A percentile compares a stretch with the other conserved stretches of the same genome.
Evolutionary conservation across 176 grass and related monocot species (phyloP).

Genomic region (Coix lacrymajobi): DNA sequence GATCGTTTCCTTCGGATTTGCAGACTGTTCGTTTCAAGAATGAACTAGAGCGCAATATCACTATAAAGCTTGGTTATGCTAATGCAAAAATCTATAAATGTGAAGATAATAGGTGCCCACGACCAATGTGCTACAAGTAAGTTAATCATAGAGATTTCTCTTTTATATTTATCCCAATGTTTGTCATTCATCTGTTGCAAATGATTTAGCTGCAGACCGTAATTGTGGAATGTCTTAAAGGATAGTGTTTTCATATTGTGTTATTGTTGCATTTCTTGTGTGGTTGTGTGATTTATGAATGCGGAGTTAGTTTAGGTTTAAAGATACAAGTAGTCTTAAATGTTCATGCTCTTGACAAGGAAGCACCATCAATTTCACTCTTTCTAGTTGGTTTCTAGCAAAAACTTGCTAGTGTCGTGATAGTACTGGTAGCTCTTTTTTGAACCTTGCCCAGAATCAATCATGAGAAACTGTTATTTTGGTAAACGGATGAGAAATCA

Average conservation of each 20-base stretch:
- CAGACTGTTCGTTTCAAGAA: slow-evolving; percentile 16
- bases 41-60: slow-evolving; percentile 2
- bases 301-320: neutral
- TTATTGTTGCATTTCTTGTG: neutral
- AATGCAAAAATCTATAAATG: slow-evolving; percentile 8
- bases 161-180: neutral
- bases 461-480: neutral
- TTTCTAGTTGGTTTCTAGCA: neutral
- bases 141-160: neutral
- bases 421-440: neutral
- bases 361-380: neutral
- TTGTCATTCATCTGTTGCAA: neutral
- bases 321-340: neutral
- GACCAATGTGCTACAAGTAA: slow-evolving; percentile 12
- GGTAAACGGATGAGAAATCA: neutral
- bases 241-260: neutral
- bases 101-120: slow-evolving; percentile 4
- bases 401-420: neutral
- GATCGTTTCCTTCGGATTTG: neutral
- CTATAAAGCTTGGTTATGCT: slow-evolving; percentile 10
- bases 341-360: neutral
- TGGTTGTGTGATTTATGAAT: neutral
- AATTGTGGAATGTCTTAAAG: neutral
- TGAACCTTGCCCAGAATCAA: neutral
- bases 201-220: neutral